Evolutionary conservation across 108 stramenopile genomes (phyloP).

Genomic region (Cyclotella baltica): DNA sequence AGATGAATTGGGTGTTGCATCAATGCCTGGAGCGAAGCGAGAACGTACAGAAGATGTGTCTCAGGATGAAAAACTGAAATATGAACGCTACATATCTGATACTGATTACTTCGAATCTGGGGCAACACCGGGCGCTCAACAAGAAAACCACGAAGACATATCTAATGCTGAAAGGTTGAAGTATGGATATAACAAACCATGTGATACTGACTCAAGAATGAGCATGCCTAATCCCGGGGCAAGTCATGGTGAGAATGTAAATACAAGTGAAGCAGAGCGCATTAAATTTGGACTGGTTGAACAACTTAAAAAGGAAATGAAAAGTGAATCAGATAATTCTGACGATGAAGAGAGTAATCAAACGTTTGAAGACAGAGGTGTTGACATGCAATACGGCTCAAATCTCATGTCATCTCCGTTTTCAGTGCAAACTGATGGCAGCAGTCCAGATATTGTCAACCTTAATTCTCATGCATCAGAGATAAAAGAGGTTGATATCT

Average conservation of each 20-base stretch:
- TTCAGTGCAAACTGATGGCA: too few species aligned
- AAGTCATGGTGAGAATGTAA: background rate
- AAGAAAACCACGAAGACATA: background rate
- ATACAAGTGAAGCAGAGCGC: constrained; percentile 16
- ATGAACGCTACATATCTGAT: background rate
- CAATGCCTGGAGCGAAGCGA: constrained; percentile 21
- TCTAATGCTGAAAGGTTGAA: constrained; percentile 1
- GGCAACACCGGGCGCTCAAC: background rate
- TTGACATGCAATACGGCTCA: too few species aligned
- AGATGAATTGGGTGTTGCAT: background rate
- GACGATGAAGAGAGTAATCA: constrained; percentile 5
- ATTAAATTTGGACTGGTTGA: constrained; percentile 25
- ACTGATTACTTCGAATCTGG: background rate
- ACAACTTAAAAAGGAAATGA: background rate
- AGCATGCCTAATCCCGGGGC: background rate
- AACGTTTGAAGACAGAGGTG: too few species aligned
- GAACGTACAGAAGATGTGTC: constrained; percentile 17
- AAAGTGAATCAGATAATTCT: background rate
- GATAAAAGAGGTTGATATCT: constrained; percentile 14
- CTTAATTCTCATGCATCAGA: too few species aligned
- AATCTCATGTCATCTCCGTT: too few species aligned
- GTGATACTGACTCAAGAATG: background rate
- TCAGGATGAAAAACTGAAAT: constrained; percentile 9
- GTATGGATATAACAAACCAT: background rate
- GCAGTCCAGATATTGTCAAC: too few species aligned